A percentile compares a stretch with the other conserved stretches of the same genome.
Conservation (phyloP, 129 eudicot species). For the Flaveria ramosissima region DNA sequence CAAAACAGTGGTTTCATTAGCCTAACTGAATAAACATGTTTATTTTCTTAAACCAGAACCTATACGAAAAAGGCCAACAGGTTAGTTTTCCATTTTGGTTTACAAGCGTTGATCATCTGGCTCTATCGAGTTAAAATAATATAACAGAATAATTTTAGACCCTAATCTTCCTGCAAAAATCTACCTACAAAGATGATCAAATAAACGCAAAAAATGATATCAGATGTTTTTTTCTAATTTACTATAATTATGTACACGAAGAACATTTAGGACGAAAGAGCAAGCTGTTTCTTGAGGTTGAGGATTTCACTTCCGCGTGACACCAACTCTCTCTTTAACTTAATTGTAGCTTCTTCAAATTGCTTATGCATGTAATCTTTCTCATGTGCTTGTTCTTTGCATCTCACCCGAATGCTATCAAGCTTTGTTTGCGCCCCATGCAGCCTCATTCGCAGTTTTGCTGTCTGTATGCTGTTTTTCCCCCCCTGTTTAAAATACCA, state of each 20-base stretch:
- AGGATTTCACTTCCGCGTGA: constrained; percentile 51
- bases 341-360: constrained; percentile 57
- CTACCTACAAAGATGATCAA: constrained; percentile 11
- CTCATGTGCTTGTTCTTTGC: constrained; percentile 59
- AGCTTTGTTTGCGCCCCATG: constrained; percentile 62
- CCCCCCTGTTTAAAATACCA: constrained; percentile 10
- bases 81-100: not conserved
- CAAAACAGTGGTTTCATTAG: not conserved
- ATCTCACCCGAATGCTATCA: constrained; percentile 59
- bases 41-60: not conserved
- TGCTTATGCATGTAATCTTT: constrained; percentile 62
- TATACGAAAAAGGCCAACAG: not conserved
- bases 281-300: constrained; percentile 69
- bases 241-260: constrained; percentile 16
- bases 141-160: not conserved
- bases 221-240: not conserved
- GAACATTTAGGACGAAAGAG: not conserved
- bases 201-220: constrained; percentile 1
- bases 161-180: constrained; percentile 10
- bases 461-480: constrained; percentile 38
- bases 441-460: constrained; percentile 80
- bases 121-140: no score
- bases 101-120: not conserved
- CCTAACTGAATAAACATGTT: not conserved
- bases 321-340: constrained; percentile 57